phyloP scores from a whole-genome alignment of 1,284 basidiomycete species.

The Cutaneotrichosporon arboriforme region DNA sequence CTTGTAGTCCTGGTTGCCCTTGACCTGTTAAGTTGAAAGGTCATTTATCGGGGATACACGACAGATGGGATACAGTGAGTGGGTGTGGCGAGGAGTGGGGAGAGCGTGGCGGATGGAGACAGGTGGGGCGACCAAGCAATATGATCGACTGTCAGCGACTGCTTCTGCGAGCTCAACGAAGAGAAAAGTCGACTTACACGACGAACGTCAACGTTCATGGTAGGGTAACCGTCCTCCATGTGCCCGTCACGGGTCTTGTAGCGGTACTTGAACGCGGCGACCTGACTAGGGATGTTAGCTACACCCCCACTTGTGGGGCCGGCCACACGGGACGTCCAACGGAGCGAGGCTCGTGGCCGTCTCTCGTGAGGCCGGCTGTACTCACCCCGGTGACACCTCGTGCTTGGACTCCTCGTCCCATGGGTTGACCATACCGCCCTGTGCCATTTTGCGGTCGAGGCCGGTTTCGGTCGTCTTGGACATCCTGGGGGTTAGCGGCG shows the following conservation, averaged over 20 bases:
- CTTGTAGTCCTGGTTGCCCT: constrained; percentile 16
- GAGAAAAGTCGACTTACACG: constrained; percentile 25
- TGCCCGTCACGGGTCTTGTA: constrained; percentile 45
- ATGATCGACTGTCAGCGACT: too few relatives aligned
- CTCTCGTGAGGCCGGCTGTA: not conserved
- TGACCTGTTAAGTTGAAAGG: constrained; percentile 12
- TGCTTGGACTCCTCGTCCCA: constrained; percentile 42
- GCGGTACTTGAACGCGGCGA: constrained; percentile 49
- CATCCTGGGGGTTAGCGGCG: constrained; percentile 22
- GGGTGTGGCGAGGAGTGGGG: not conserved
- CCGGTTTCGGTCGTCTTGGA: constrained; percentile 38
- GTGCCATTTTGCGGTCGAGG: constrained; percentile 26
- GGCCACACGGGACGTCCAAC: not conserved
- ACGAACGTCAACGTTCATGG: constrained; percentile 33
- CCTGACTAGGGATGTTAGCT: constrained; percentile 20
- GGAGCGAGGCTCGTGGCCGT: too few relatives aligned
- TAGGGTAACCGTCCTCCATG: constrained; percentile 43
- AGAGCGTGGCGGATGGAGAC: too few relatives aligned
- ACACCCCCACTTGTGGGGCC: not conserved
- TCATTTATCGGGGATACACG: constrained; percentile 3
- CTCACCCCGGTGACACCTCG: constrained; percentile 39
- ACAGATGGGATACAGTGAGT: too few relatives aligned
- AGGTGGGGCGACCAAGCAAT: too few relatives aligned
- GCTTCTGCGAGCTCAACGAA: not conserved
- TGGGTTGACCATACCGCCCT: constrained; percentile 37